Percentiles rank a stretch among this genome's conserved stretches.
Evolutionary conservation across 305 asterid species (phyloP).

Genomic region (Fraxinus xanthoxyloides): DNA sequence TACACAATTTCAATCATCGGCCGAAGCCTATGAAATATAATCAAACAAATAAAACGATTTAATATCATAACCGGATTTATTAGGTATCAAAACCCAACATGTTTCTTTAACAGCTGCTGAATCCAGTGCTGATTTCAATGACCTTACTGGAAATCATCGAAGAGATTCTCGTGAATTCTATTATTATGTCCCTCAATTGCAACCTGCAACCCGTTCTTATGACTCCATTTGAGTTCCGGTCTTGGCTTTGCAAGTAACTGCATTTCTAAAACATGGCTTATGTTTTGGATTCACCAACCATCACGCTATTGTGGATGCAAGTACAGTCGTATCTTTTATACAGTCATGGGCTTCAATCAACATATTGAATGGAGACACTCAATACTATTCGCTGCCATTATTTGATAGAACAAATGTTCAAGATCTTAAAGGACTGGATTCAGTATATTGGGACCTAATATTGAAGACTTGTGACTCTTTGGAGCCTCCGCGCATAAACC

Average conservation of each 20-base stretch:
- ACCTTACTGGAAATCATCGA: constrained; percentile 20
- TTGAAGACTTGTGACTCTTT: background rate
- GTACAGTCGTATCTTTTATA: constrained; percentile 17
- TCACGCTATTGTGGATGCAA: constrained; percentile 34
- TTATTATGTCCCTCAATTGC: constrained; percentile 20
- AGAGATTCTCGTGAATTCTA: constrained; percentile 22
- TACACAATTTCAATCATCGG: no score
- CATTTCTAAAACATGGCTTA: constrained; percentile 27
- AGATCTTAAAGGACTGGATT: constrained; percentile 1
- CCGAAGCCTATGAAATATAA: no score
- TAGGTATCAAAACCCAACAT: no score
- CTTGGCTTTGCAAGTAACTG: constrained; percentile 30
- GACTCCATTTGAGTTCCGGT: constrained; percentile 5
- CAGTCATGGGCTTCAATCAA: constrained; percentile 31
- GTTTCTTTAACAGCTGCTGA: no score
- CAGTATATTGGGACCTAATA: constrained; percentile 10
- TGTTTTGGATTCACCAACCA: constrained; percentile 23
- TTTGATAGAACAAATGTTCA: constrained; percentile 15
- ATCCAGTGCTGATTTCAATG: constrained; percentile 22
- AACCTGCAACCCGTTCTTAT: background rate
- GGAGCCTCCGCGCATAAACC: background rate
- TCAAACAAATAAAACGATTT: no score
- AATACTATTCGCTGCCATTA: constrained; percentile 15
- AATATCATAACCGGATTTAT: no score
- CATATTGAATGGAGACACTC: constrained; percentile 20